These are phyloP conservation scores for Calonectria ilicicola DNA, from an alignment of 2,329 filamentous ascomycete genomes.

Conservation along the genomic window DNA sequence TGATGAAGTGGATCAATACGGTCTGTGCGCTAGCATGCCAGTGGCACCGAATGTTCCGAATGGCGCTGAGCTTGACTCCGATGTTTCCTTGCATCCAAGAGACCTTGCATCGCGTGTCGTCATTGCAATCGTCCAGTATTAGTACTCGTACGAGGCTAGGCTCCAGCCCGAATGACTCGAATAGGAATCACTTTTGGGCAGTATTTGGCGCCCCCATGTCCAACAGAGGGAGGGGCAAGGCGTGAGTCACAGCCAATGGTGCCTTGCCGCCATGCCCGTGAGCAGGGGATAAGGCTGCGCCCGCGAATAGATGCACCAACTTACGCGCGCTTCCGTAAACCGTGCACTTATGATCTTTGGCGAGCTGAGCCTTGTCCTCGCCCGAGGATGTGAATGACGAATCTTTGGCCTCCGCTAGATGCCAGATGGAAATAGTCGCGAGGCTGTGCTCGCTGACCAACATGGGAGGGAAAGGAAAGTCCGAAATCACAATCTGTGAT, in stretches of 20 bases:
- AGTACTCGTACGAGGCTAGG: slow-evolving; percentile 41
- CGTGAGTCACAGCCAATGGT: slow-evolving; percentile 42
- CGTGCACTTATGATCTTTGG: slow-evolving; percentile 15
- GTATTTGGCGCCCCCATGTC: slow-evolving; percentile 29
- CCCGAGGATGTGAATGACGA: slow-evolving; percentile 27
- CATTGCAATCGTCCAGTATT: slow-evolving; percentile 35
- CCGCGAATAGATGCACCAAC: slow-evolving; percentile 34
- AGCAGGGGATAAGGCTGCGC: slow-evolving; percentile 41
- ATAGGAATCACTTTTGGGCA: slow-evolving; percentile 20
- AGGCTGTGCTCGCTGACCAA: slow-evolving; percentile 31
- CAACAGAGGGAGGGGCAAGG: slow-evolving; percentile 19
- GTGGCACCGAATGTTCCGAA: slow-evolving; percentile 41
- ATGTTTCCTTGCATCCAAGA: background rate
- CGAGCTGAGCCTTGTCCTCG: slow-evolving; percentile 14
- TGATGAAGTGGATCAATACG: slow-evolving; percentile 37
- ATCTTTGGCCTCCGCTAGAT: slow-evolving; percentile 29
- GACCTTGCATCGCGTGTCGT: background rate
- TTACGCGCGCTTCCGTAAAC: background rate
- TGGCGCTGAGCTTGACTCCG: slow-evolving; percentile 10
- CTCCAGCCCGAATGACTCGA: slow-evolving; percentile 40
- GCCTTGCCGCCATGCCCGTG: slow-evolving; percentile 35
- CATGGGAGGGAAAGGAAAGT: slow-evolving; percentile 16
- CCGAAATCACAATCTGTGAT: slow-evolving; percentile 32
- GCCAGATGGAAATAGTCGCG: slow-evolving; percentile 16
- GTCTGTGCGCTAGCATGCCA: slow-evolving; percentile 33